Base-by-base conservation (phyloP, 2,329 filamentous ascomycete species). In the Scedosporium boydii region DNA sequence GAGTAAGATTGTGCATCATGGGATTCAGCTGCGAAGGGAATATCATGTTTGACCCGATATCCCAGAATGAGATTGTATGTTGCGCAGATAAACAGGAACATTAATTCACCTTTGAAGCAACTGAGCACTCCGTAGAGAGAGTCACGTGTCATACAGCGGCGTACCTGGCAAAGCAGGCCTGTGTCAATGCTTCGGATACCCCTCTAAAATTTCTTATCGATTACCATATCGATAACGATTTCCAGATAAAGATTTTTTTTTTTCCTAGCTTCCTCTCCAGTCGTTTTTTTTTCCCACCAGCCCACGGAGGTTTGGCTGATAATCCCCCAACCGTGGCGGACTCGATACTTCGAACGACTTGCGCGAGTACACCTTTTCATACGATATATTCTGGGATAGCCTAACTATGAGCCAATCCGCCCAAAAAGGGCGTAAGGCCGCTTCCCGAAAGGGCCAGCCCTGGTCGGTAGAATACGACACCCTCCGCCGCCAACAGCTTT, bases 401-500 rank as follows among this genome's bases (percentile, higher is more conserved):
- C 23, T 55, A 23, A 55, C 12, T 14, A 55, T 55, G 51, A 55
- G 51, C 51, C 18, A 23, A 23, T 18, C 55, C 6, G 27, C 55
- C 55, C 55, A 58, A 9, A 58, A 58, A 27, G 34, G 27, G 23
- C 18, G 26, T 26, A 34, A 53, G 59, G 18, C 38, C 23, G 48
- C 16, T 16, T 34, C 16, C 59, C 59, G 16, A 34, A 34, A 34
- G 29, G 57, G 38, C 48, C n/a, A 34, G 18, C 46, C 46, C 2
- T 61, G 59, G 59, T 26, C 46, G 27, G 26, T 51, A 12, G 59
- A 92, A 69, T 98, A 90, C 77, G 84, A 97, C 73, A 96, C 91
- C 3, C 77, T 93, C 64, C 87, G 91, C 64, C 88, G 93, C 70
- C 91, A 99, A 71, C 83, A 90, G 60, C 88, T 99, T 23, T 99